Evolutionary conservation across 768 basidiomycete genomes (phyloP).

Genomic region (Trametes elegans): DNA sequence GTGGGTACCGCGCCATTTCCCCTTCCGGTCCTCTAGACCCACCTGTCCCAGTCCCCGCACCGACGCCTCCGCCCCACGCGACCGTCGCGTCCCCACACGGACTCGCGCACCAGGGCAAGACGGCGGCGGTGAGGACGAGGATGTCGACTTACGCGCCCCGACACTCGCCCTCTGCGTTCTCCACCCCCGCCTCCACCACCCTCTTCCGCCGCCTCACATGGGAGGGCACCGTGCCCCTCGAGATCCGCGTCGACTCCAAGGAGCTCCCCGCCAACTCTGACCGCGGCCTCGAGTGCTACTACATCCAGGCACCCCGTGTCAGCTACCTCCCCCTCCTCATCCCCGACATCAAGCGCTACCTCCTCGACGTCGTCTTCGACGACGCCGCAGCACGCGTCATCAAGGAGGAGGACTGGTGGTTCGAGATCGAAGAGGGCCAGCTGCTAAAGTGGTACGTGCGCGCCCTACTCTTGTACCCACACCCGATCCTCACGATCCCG

Average conservation of each 20-base stretch:
- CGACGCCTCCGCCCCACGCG: background rate
- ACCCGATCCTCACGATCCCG: background rate
- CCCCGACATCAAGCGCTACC: conserved; percentile 82
- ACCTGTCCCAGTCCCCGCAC: conserved; percentile 1
- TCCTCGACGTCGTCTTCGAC: conserved; percentile 92
- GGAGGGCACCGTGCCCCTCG: conserved; percentile 88
- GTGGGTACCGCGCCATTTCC: background rate
- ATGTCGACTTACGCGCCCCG: conserved; percentile 35
- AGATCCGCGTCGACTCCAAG: conserved; percentile 85
- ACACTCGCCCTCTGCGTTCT: conserved; percentile 43
- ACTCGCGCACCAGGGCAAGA: conserved; percentile 4
- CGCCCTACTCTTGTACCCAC: background rate
- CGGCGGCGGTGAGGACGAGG: conserved; percentile 9
- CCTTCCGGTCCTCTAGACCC: background rate
- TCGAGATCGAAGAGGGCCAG: conserved; percentile 83
- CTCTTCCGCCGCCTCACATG: conserved; percentile 87
- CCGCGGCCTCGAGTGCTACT: conserved; percentile 87
- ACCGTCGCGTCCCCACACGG: conserved; percentile 6
- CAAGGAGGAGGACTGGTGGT: conserved; percentile 96
- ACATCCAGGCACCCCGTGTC: conserved; percentile 86
- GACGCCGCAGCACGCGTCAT: conserved; percentile 72
- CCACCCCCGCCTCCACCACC: conserved; percentile 63
- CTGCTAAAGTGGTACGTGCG: conserved; percentile 79
- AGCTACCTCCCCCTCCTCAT: conserved; percentile 91
- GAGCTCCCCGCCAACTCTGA: conserved; percentile 90